Conservation (phyloP, 345 rosid genomes). For the Eucalyptus curtisii region DNA sequence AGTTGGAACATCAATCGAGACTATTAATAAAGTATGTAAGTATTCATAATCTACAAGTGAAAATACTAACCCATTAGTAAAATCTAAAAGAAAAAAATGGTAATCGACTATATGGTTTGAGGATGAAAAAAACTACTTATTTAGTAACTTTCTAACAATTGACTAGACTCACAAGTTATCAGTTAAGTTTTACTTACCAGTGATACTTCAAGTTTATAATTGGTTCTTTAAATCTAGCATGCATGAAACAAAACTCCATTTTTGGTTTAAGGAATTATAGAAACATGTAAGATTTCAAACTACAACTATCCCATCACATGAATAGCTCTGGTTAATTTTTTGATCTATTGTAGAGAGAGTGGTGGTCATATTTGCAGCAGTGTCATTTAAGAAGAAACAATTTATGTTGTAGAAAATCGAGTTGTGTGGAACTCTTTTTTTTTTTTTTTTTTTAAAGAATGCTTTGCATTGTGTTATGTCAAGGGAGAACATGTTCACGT, state of each 20-base stretch:
- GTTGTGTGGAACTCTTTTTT: not conserved
- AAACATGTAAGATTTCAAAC: not conserved
- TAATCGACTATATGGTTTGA: not conserved
- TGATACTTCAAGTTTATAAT: not conserved
- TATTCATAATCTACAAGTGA: accelerated
- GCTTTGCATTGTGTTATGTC: accelerated
- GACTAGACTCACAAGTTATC: not conserved
- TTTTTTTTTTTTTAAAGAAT: not conserved
- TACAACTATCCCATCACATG: not conserved
- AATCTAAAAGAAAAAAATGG: not conserved
- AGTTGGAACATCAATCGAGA: not conserved
- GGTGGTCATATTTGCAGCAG: accelerated
- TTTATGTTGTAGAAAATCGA: accelerated
- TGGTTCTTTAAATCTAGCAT: not conserved
- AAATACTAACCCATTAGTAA: not conserved
- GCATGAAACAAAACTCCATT: not conserved
- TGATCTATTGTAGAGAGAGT: not conserved
- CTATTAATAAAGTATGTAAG: not conserved
- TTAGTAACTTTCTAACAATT: not conserved
- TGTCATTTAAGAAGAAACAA: not conserved
- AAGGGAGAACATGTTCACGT: not conserved
- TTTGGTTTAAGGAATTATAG: not conserved
- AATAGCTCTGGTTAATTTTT: not conserved
- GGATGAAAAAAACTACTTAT: not conserved
- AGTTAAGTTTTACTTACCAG: not conserved